phyloP scores from a whole-genome alignment of 2,329 filamentous ascomycete genomes.

The Blastomyces parvus region DNA sequence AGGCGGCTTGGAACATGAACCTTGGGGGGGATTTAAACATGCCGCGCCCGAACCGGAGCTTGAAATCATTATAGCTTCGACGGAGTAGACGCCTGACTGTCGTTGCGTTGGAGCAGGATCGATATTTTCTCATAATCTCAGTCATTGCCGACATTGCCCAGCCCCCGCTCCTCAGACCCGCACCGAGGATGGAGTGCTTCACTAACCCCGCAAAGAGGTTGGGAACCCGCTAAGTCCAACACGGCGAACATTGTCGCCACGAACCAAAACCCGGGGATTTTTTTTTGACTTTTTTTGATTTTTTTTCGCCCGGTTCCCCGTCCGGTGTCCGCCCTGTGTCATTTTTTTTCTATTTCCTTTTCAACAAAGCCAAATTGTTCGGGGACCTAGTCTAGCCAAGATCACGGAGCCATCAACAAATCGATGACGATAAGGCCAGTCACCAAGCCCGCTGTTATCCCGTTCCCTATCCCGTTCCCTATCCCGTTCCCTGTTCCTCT shows the following conservation, averaged over 20 bases:
- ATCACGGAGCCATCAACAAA: background rate
- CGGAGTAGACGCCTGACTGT: too few relatives aligned
- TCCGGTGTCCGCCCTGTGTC: background rate
- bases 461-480: too few relatives aligned
- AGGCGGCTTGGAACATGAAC: background rate
- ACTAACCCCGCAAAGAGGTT: background rate
- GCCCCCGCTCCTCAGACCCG: background rate
- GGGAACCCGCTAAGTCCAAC: background rate
- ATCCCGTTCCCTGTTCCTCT: too few relatives aligned
- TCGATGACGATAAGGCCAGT: background rate
- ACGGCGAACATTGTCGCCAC: background rate
- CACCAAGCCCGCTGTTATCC: too few relatives aligned
- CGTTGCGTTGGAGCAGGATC: too few relatives aligned
- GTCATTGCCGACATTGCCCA: background rate
- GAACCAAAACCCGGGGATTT: background rate
- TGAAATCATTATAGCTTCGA: too few relatives aligned
- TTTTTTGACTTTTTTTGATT: background rate
- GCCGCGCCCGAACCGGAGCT: too few relatives aligned
- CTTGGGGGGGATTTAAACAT: too few relatives aligned
- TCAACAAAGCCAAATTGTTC: background rate
- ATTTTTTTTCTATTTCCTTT: too few relatives aligned
- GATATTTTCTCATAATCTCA: too few relatives aligned
- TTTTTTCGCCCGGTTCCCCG: too few relatives aligned
- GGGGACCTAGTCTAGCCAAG: background rate
- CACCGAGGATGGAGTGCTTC: background rate